Base-by-base conservation (phyloP, 2,329 filamentous ascomycete genomes). In the Sclerotinia minor region DNA sequence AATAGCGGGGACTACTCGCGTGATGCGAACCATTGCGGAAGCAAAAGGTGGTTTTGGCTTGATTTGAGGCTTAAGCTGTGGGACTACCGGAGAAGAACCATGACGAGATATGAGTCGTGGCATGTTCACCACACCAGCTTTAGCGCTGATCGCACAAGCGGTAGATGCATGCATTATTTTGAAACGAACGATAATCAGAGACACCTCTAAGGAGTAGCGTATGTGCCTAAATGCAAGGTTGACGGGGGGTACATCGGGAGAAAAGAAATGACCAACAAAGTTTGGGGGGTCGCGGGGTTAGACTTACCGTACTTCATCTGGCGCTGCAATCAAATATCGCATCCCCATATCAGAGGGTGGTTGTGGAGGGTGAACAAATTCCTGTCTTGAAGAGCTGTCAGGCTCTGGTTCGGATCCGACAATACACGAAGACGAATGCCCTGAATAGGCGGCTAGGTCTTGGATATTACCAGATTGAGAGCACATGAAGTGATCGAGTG, bases 271-370 rank as follows among this genome's bases (percentile, higher is more conserved):
- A 71, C 73, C 74, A 75, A 77, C 74, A 44, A 61, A 63, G 57
- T 54, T 67, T 52, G 57, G 45, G 41, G 45, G 59, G 29, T 29
- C 2, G 38, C 38, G 35, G 35, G 38, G 38, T 41, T 59, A 44
- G 50, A 76, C 76, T 75, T 69, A 78, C 77, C 76, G 74, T 69
- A 75, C 74, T 77, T 78, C 76, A 75, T 78, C 76, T 73, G 76
- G 68, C 24, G 74, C 65, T 55, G 73, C 71, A 67, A 76, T 64
- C 72, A 77, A 74, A 70, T 76, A 78, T 68, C 76, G 73, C 68
- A 77, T 69, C 61, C 76, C 76, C 76, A 78, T 77, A 65, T 76
- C 76, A 71, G 76, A 74, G 70, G 70, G 72, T 58, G 72, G 60
- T 58, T 74, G 69, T 45, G 71, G 71, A 59, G 68, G 71, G 69